Percentiles rank a stretch among this genome's conserved stretches.
phyloP scores from a whole-genome alignment of 2,329 filamentous ascomycete species.

The Coccinonectria pachysandricola region DNA sequence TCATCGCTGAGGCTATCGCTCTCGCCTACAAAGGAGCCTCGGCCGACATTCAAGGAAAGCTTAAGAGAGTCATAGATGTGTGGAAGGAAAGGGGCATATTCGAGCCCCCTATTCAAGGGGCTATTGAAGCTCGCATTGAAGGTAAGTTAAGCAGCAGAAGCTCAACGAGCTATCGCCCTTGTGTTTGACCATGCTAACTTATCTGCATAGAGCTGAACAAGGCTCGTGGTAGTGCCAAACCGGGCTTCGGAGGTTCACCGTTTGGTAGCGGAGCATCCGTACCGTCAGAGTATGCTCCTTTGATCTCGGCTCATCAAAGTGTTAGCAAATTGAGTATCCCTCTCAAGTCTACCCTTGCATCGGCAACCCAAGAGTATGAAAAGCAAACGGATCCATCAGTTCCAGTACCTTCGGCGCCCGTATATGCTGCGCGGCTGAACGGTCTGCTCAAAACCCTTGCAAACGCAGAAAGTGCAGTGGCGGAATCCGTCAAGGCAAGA shows the following conservation, averaged over 20 bases:
- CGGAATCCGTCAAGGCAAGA: conserved; percentile 80
- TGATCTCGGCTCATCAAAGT: conserved; percentile 65
- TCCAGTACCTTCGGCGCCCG: conserved; percentile 67
- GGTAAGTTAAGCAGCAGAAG: conserved; percentile 37
- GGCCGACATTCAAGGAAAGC: conserved; percentile 75
- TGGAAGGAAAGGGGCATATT: conserved; percentile 87
- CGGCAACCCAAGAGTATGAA: conserved; percentile 72
- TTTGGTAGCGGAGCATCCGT: conserved; percentile 48
- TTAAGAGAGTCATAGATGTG: conserved; percentile 84
- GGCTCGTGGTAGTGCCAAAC: conserved; percentile 40
- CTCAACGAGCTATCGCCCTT: too few relatives aligned
- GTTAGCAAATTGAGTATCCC: conserved; percentile 63
- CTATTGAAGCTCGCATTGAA: conserved; percentile 68
- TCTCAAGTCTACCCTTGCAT: conserved; percentile 54
- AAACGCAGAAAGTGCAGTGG: conserved; percentile 78
- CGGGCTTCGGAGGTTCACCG: conserved; percentile 45
- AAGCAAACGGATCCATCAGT: conserved; percentile 67
- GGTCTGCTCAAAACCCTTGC: conserved; percentile 83
- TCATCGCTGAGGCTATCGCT: conserved; percentile 83
- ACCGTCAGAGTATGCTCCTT: conserved; percentile 64
- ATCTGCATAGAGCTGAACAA: conserved; percentile 60
- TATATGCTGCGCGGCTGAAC: conserved; percentile 82
- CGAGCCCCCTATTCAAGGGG: conserved; percentile 65
- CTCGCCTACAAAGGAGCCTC: conserved; percentile 86
- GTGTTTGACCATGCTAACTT: too few relatives aligned